Conservation (phyloP, 176 grass and related monocot species). For the bread wheat (Triticum aestivum) region IWGSC_CS_RefSeq_v2.1 NC_057798.1:472657599-472658098, state of each 20-base stretch:
- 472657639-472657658: no score
- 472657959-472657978: background rate
- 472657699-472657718: no score
- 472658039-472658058: background rate
- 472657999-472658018: no score
- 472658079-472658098: background rate
- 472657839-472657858: background rate
- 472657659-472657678: no score
- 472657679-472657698: no score
- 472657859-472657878: background rate
- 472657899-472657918: background rate
- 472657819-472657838: background rate
- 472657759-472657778: no score
- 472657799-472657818: no score
- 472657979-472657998: background rate
- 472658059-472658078: background rate
- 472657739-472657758: no score
- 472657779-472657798: no score
- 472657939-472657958: background rate
- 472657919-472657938: background rate
- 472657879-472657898: background rate
- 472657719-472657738: no score
- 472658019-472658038: background rate
- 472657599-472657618: no score
- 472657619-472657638: no score